These are phyloP conservation scores for Eimeria mitis DNA, from an alignment of 169 alveolate genomes.

Conservation along the genomic window DNA sequence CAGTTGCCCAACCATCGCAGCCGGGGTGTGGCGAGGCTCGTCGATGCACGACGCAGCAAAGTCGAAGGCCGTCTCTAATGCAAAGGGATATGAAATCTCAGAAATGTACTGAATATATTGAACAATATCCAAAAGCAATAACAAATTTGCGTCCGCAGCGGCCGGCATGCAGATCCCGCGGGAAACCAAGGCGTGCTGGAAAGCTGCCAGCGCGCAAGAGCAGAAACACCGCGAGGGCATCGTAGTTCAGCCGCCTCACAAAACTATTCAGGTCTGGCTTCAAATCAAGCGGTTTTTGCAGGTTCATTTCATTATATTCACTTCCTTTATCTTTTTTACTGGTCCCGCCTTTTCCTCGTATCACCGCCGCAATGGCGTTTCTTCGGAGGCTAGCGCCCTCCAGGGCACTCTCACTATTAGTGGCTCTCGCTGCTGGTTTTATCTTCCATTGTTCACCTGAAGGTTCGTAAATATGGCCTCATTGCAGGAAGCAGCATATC, in stretches of 20 bases:
- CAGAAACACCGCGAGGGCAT: neutral
- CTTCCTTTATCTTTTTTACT: neutral
- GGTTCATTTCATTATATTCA: neutral
- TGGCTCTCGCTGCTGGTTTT: neutral
- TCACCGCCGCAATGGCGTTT: conserved; percentile 18
- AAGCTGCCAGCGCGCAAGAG: conserved; percentile 22
- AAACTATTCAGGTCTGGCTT: conserved; percentile 5
- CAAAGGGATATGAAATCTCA: neutral
- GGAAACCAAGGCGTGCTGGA: conserved; percentile 18
- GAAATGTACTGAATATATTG: neutral
- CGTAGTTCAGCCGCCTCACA: neutral
- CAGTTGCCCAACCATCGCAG: neutral
- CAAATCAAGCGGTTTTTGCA: neutral
- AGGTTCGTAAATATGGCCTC: conserved; percentile 17
- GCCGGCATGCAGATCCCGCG: conserved; percentile 12
- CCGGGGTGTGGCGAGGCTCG: neutral
- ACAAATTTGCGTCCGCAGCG: neutral
- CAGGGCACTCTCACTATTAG: conserved; percentile 16
- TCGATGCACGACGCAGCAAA: neutral
- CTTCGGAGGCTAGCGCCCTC: conserved; percentile 60
- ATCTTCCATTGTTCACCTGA: neutral
- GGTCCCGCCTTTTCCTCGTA: neutral
- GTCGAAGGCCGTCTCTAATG: neutral
- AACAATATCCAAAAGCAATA: neutral
- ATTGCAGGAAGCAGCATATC: neutral